Percentiles rank a stretch among this genome's conserved stretches.
Evolutionary conservation across 2,329 filamentous ascomycete genomes (phyloP).

Genomic region (Thelonectria blattea): DNA sequence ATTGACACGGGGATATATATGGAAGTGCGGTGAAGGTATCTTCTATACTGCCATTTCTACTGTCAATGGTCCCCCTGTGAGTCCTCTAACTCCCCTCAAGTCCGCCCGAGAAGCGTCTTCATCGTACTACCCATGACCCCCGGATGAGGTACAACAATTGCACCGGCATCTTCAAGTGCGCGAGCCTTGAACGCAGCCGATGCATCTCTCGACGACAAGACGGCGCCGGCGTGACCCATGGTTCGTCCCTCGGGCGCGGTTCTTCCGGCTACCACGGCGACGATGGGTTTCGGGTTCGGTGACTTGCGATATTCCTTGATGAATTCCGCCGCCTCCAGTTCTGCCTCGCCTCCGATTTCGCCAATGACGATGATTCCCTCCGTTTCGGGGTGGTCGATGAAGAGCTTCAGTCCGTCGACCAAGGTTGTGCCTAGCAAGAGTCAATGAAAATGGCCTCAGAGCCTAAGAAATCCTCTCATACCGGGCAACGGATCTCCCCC

Average conservation of each 20-base stretch:
- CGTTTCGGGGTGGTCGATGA: conserved; percentile 71
- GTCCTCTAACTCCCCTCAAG: too few relatives aligned
- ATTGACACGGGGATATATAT: background rate
- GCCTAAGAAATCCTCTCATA: conserved; percentile 12
- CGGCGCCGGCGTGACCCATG: conserved; percentile 78
- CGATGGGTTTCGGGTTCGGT: conserved; percentile 65
- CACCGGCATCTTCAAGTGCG: conserved; percentile 45
- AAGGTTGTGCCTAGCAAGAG: conserved; percentile 63
- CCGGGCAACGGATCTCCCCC: conserved; percentile 78
- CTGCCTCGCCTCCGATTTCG: conserved; percentile 73
- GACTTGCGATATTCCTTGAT: conserved; percentile 68
- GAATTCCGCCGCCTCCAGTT: conserved; percentile 74
- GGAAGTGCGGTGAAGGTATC: too few relatives aligned
- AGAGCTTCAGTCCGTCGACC: conserved; percentile 70
- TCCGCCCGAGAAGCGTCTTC: conserved; percentile 38
- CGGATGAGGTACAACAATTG: conserved; percentile 46
- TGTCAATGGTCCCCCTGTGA: too few relatives aligned
- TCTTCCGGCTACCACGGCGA: conserved; percentile 70
- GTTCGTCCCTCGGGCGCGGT: conserved; percentile 65
- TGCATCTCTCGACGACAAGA: conserved; percentile 45
- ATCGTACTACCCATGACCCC: conserved; percentile 46
- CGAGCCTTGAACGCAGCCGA: conserved; percentile 43
- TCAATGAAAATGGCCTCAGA: background rate
- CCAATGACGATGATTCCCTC: conserved; percentile 75
- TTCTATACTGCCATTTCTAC: background rate